Base-by-base conservation (phyloP, 495 filamentous ascomycete species). In the Trichoderma orchidacearum region DNA sequence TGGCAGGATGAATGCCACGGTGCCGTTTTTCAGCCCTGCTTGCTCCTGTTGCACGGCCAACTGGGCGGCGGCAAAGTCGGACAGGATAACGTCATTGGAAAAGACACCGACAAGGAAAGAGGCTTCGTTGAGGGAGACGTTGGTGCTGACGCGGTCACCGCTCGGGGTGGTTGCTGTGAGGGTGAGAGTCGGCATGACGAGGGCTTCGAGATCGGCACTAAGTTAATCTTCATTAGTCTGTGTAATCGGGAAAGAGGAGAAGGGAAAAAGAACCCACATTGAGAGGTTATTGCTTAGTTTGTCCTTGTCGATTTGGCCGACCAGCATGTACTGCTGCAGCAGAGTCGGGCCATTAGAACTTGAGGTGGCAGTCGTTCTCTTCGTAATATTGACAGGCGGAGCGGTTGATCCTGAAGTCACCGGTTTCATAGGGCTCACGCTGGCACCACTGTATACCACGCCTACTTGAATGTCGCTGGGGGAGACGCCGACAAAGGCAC, bases 101-200 rank as follows among this genome's bases (percentile, higher is more conserved):
- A 90, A 87, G 51, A 84, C 75, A 29, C 86, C 86, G 23, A 73
- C 75, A 41, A 90, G 79, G 53, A 89, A 90, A 8, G 77, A 80
- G 18, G 85, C 81, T 61, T 84, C 80, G 67, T 80, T 77, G 15
- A 76, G 75, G 7, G 83, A 81, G 23, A 89, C 78, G 30, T 77
- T 77, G 35, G 85, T 84, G 60, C 63, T 77, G 56, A 87, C 65
- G 2, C 60, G 55, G 53, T 69, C 60, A 17, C 76, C 76, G 13
- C 64, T 62, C 23, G 68, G 58, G 55, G 72, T 74, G 23, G 54
- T 69, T 7, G 73, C 84, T 5, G 75, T 73, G 48, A 90, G 73
- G 3, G 75, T 77, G 56, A 90, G 79, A 29, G 68, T 63, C 2
- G 86, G 86, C 57, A 82, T 79, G 57, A 89, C 76, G 30, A 87